Evolutionary conservation across 805 yeast species (phyloP), one percentile per base, ranked within the genome.

Genomic region (Jamesozyma lodderae): DNA sequence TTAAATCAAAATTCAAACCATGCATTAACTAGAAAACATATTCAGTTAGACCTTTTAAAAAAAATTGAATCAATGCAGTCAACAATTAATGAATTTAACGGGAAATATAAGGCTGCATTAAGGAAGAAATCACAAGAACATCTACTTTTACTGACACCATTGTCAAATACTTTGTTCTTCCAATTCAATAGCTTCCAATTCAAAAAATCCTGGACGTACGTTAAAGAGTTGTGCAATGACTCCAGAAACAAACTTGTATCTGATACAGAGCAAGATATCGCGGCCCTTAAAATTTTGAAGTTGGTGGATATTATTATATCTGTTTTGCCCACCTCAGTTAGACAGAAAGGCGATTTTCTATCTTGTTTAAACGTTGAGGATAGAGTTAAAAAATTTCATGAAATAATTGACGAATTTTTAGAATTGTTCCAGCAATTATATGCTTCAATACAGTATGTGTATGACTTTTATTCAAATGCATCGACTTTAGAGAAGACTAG

Each of bases 111-210:
- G 28, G 41, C 48, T 2, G 33, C 49, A 24, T 50, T 47, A n/a
- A 52, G 52, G 25, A 44, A 45, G 5, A 43, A 42, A 16, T 41
- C 42, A 0, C 47, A 38, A 28, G 51, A 47, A 13, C 49, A 59
- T 26, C 58, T 78, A 11, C 52, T 76, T 17, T 62, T 73, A 2
- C 57, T 79, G 16, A 69, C 79, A 9, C 87, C 87, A 0, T 55
- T 79, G 37, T 75, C 82, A 0, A 71, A 71, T 44, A 68, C 78
- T 0, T 58, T 79, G n/a, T 71, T 67, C 45, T 52, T 73, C 33
- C 83, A 77, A 51, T 61, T 79, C 37, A 67, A 67, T 3, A 62
- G 55, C 13, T 66, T 70, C 26, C 73, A 68, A 37, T 72, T 72
- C 41, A 59, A 63, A 15, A 62, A 60, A 28, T 72, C 77, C 0